phyloP scores from a whole-genome alignment of 306 rosid genomes.

The Luffa acutangula region DNA sequence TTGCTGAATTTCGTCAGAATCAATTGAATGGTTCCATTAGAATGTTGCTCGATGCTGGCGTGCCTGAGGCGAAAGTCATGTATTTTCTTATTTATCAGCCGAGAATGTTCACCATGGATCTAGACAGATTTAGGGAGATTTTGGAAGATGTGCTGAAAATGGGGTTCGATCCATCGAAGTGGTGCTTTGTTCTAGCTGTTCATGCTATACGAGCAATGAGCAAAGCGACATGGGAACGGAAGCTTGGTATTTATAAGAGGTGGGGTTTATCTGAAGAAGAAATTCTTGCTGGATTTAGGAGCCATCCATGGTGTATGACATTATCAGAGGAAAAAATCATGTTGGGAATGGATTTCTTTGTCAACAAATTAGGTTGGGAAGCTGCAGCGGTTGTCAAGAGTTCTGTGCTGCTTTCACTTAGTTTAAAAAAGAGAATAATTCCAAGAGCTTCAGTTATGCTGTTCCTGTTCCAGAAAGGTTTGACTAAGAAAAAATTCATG shows the following conservation, averaged over 20 bases:
- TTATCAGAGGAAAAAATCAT: slow-evolving; percentile 21
- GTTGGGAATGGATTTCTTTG: slow-evolving; percentile 22
- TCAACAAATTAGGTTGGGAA: slow-evolving; percentile 25
- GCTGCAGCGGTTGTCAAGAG: slow-evolving; percentile 15
- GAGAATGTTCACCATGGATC: neutral
- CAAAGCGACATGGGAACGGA: slow-evolving; percentile 20
- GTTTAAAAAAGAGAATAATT: slow-evolving; percentile 23
- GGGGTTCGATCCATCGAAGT: slow-evolving; percentile 18
- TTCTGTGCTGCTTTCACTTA: slow-evolving; percentile 11
- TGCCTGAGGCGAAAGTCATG: slow-evolving; percentile 8
- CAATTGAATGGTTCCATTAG: neutral
- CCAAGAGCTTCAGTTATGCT: slow-evolving; percentile 32
- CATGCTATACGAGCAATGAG: neutral
- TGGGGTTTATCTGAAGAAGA: slow-evolving; percentile 40
- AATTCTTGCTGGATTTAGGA: slow-evolving; percentile 11
- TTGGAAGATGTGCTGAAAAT: slow-evolving; percentile 15
- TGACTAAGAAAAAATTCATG: slow-evolving; percentile 7
- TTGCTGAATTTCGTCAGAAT: neutral
- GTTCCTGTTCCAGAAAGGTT: slow-evolving; percentile 19
- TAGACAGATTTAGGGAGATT: neutral
- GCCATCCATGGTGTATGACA: slow-evolving; percentile 28
- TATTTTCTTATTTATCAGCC: neutral
- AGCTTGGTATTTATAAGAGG: slow-evolving; percentile 21
- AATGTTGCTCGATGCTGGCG: slow-evolving; percentile 16
- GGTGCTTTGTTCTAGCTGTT: slow-evolving; percentile 16